Evolutionary conservation across 495 filamentous ascomycete species (phyloP), one percentile per base, ranked within the genome.

Genomic region (Saxophila tyrrhenica): DNA sequence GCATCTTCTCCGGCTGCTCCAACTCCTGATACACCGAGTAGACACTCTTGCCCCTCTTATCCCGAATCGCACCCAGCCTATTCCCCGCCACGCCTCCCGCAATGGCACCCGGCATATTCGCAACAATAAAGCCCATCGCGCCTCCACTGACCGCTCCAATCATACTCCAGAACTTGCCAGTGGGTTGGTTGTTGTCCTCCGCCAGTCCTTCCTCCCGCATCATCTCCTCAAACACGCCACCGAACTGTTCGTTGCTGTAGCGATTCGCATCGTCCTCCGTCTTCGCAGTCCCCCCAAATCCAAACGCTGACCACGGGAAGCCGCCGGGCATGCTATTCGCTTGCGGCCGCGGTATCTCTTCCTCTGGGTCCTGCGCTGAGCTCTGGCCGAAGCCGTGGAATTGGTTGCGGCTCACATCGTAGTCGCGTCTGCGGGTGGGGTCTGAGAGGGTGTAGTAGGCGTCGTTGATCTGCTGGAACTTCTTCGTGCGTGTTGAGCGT

Each of bases 361-460:
- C 75, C 19, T 85, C 78, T 23, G 74, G 75, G 20, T 74, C 76
- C 54, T 81, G 75, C 21, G 60, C 64, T 16, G n/a, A 46, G 44
- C 62, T 56, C 39, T 22, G 35, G 24, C 50, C 46, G 55, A 72
- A 75, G 39, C 68, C 67, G 48, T 70, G 69, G 64, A 72, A 76
- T 20, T 63, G 56, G 25, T 52, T 57, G 47, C 88, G 83, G 39
- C 84, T 78, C 43, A 79, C 74, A 65, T 98, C 91, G 71, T 97
- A 98, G 52, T 96, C 87, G 35, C 81, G 78, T n/a, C 92, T 84
- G 1, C 94, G 81, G 7, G 70, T 59, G 2, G 82, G 63, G 65
- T 98, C 89, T 0, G 84, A 89, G 39, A 98, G 85, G 21, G 89
- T 94, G 67, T 89, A 98, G 75, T 98, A 98, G 62, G 92, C 92